Evolutionary conservation across 495 filamentous ascomycete genomes (phyloP).

Genomic region (Pseudoneurospora amorphoporcata): DNA sequence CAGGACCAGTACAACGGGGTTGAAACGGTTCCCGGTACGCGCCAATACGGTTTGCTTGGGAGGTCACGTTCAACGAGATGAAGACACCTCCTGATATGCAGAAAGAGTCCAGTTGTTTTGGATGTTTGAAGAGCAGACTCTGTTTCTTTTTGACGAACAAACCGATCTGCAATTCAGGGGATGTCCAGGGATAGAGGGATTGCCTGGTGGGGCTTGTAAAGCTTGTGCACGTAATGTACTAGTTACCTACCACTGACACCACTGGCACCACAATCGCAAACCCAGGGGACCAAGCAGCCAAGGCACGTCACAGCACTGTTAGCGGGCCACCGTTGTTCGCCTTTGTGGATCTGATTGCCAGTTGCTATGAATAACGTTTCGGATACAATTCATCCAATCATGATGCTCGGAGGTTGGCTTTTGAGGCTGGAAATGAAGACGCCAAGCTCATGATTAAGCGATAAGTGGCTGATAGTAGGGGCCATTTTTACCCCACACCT

Average conservation of each 20-base stretch:
- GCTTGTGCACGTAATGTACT: not conserved
- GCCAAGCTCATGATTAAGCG: not conserved
- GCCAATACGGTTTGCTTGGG: not conserved
- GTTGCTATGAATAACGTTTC: constrained; percentile 7
- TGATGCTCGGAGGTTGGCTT: not conserved
- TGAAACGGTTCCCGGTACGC: not conserved
- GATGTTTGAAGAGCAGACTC: not conserved
- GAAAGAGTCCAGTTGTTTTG: not conserved
- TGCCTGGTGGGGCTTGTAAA: not conserved
- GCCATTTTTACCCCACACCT: not conserved
- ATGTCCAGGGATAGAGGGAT: not conserved
- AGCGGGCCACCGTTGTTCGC: not conserved
- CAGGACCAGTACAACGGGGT: not conserved
- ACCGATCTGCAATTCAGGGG: not conserved
- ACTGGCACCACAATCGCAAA: not conserved
- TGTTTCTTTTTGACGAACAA: not conserved
- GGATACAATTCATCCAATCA: constrained; percentile 5
- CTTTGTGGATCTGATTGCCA: not conserved
- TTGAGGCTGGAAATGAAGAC: not conserved
- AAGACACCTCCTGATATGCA: not conserved
- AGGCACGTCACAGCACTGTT: constrained; percentile 10
- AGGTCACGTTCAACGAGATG: not conserved
- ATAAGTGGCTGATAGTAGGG: not conserved
- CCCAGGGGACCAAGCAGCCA: constrained; percentile 7
- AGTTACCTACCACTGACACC: not conserved